Percentiles rank a stretch among this genome's conserved stretches.
phyloP scores from a whole-genome alignment of 2,329 filamentous ascomycete genomes.

The Verticillium alfalfae region DNA sequence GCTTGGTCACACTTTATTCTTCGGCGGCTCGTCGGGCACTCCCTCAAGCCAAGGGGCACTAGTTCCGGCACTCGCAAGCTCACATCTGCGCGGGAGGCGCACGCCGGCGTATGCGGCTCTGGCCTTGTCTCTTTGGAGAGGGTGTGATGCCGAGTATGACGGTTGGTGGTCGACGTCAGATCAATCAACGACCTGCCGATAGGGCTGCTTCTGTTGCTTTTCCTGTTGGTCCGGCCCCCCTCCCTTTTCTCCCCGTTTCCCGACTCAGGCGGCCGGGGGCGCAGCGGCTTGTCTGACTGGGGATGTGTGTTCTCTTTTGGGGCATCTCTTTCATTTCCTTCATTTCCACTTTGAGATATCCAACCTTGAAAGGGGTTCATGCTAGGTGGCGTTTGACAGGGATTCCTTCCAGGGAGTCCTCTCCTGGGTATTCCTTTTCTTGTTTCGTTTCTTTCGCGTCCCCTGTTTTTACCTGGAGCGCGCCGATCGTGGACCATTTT shows the following conservation, averaged over 20 bases:
- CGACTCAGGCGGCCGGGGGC: neutral
- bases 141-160: neutral
- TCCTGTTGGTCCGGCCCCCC: no score
- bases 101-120: neutral
- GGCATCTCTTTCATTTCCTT: neutral
- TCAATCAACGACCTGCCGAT: conserved; percentile 3
- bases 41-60: neutral
- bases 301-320: neutral
- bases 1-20: neutral
- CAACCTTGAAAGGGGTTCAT: neutral
- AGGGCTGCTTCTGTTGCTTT: neutral
- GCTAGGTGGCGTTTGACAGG: neutral
- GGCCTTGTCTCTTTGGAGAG: neutral
- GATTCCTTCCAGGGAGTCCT: neutral
- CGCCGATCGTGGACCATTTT: neutral
- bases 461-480: neutral
- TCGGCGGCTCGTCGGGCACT: neutral
- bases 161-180: neutral
- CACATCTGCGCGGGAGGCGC: neutral
- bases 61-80: neutral
- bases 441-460: neutral
- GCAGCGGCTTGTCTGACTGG: neutral
- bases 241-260: neutral
- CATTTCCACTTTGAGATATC: neutral
- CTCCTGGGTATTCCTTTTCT: neutral